These are phyloP conservation scores for Malassezia brasiliensis DNA, from an alignment of 1,284 basidiomycete genomes.

Conservation along the genomic window DNA sequence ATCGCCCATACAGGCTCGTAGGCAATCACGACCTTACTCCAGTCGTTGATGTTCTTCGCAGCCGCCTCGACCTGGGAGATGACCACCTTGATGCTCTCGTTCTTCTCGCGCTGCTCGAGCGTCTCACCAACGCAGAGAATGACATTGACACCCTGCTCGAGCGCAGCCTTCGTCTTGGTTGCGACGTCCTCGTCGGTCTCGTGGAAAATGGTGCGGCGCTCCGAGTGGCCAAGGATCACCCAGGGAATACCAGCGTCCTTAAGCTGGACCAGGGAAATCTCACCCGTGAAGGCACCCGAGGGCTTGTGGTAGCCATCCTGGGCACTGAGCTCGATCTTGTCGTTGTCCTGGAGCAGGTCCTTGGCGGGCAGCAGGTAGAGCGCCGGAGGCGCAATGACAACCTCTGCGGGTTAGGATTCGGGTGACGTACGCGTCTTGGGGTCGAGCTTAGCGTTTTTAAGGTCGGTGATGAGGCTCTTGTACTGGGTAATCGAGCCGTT, in stretches of 20 bases:
- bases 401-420: conserved; percentile 22
- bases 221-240: conserved; percentile 95
- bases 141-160: conserved; percentile 66
- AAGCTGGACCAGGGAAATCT: conserved; percentile 56
- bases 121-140: conserved; percentile 97
- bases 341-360: conserved; percentile 26
- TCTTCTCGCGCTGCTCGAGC: conserved; percentile 73
- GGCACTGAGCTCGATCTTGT: conserved; percentile 57
- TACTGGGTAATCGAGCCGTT: conserved; percentile 45
- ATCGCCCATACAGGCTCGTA: conserved; percentile 87
- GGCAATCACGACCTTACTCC: conserved; percentile 80
- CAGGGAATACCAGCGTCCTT: conserved; percentile 76
- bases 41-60: conserved; percentile 60
- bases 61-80: conserved; percentile 73
- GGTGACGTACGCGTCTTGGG: conserved; percentile 14
- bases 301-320: conserved; percentile 83
- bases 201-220: conserved; percentile 82
- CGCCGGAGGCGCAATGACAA: conserved; percentile 44
- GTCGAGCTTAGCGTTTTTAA: conserved; percentile 39
- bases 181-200: conserved; percentile 78
- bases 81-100: conserved; percentile 69
- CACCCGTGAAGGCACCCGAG: conserved; percentile 79
- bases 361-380: conserved; percentile 39
- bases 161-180: conserved; percentile 66
- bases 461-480: conserved; percentile 36